These are phyloP conservation scores for Lichtheimia hyalospora DNA, from an alignment of 371 early-diverging fungal species.

Conservation along the genomic window DNA sequence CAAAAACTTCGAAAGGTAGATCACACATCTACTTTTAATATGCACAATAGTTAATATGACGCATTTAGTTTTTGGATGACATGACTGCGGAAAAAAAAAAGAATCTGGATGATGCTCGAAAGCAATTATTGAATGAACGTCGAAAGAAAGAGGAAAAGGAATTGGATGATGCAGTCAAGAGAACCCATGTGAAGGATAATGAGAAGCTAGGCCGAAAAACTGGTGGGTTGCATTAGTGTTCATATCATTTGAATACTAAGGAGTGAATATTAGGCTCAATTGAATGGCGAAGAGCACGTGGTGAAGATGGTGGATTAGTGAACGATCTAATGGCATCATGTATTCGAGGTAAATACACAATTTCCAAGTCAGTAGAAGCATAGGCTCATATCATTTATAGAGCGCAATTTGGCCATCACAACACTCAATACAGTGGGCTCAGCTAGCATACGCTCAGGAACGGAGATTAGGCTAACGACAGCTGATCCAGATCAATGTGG, in stretches of 20 bases:
- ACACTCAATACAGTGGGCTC: background rate
- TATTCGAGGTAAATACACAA: background rate
- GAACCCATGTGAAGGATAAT: slow-evolving; percentile 18
- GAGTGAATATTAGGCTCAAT: slow-evolving; percentile 6
- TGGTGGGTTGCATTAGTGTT: slow-evolving; percentile 17
- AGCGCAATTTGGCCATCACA: background rate
- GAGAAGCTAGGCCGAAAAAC: slow-evolving; percentile 57
- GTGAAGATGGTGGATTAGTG: slow-evolving; percentile 5
- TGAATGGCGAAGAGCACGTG: slow-evolving; percentile 13
- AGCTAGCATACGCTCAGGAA: background rate
- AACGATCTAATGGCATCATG: background rate
- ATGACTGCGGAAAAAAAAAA: slow-evolving; percentile 19
- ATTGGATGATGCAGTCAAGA: slow-evolving; percentile 27
- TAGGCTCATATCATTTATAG: background rate
- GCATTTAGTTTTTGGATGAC: slow-evolving; percentile 10
- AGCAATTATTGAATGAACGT: slow-evolving; percentile 16
- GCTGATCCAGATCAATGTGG: slow-evolving; percentile 29
- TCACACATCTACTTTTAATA: background rate
- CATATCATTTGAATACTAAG: background rate
- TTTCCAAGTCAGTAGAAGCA: no score
- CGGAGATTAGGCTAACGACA: slow-evolving; percentile 19
- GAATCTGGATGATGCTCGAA: slow-evolving; percentile 4
- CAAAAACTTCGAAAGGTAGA: slow-evolving; percentile 38
- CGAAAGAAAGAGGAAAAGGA: slow-evolving; percentile 42
- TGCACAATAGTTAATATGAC: background rate